Evolutionary conservation across 768 basidiomycete species (phyloP).

Genomic region (Mycena kentingensis): DNA sequence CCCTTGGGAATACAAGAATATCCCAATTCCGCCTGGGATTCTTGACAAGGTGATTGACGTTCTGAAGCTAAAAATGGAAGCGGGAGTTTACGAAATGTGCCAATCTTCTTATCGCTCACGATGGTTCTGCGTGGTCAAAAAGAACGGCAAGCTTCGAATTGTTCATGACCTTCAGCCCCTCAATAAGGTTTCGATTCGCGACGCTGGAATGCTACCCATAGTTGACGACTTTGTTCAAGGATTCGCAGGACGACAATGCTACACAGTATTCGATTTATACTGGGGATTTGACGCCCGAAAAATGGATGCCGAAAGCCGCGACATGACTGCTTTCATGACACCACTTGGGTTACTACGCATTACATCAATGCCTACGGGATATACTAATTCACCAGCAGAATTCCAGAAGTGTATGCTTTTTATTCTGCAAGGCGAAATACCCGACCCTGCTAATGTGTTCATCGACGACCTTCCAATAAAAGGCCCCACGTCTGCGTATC

Average conservation of each 20-base stretch:
- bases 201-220: conserved; percentile 36
- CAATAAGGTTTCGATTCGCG: conserved; percentile 38
- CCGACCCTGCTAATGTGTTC: conserved; percentile 21
- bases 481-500: conserved; percentile 34
- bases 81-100: no score
- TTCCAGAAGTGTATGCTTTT: conserved; percentile 36
- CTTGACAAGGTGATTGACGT: conserved; percentile 30
- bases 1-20: conserved; percentile 37
- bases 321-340: conserved; percentile 42
- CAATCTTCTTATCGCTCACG: conserved; percentile 36
- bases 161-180: conserved; percentile 42
- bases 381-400: conserved; percentile 36
- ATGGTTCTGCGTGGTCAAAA: conserved; percentile 43
- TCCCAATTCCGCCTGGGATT: conserved; percentile 39
- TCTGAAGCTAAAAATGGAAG: conserved; percentile 33
- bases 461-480: conserved; percentile 35
- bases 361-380: conserved; percentile 40
- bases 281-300: conserved; percentile 38
- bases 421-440: conserved; percentile 34
- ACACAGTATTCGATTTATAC: conserved; percentile 36
- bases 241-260: conserved; percentile 29
- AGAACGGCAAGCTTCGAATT: conserved; percentile 33
- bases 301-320: conserved; percentile 25
- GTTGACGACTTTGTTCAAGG: conserved; percentile 34
- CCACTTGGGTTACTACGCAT: conserved; percentile 36